Base-by-base conservation (phyloP, 1,284 basidiomycete species). In the Calocybe gambosa region DNA sequence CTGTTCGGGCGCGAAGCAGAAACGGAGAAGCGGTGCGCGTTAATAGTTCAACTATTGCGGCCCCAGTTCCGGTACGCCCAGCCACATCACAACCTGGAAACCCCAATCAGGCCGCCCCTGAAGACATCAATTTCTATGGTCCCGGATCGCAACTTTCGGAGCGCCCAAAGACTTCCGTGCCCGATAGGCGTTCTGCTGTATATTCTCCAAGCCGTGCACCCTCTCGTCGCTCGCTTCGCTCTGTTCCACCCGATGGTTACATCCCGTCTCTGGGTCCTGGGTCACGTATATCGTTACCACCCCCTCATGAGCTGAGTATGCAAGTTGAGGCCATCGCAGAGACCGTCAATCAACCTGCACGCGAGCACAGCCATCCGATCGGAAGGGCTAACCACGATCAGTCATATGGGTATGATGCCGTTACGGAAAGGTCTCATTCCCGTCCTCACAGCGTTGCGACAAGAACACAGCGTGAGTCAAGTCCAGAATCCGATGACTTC, bases 281-380 rank as follows among this genome's bases (percentile, higher is more conserved):
- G 48, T 59, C 59, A 3, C 52, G 60, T 25, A 68, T 69, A 13
- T 51, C 54, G 3, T 51, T 70, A 13, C 67, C 67, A 4, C 62
- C 69, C 25, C 70, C 70, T 1, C 67, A 70, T 47, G 68, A 66
- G 46, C 48, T 69, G 16, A 63, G 56, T 43, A 43, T 52, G 13
- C 60, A 59, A 1, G 52, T 66, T 1, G 52, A 56, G 12, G 7
- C 29, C 29, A 31, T 31, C 29, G 10, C 20, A 10, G 31, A 25
- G 7, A 15, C 25, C 9, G 18, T 8, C 10, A 16, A n/a, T 1
- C 18, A 2, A 2, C 16, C 28, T 18, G 10, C 15, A 29, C 19
- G 26, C n/a, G 34, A 16, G 1, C 12, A 37, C 5, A 39, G 9
- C 34, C 7, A 28, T 29, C 13, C 20, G 2, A 39, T 41, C 18